Conservation (phyloP, 2,329 filamentous ascomycete genomes). For the Catunica adiposa region DNA sequence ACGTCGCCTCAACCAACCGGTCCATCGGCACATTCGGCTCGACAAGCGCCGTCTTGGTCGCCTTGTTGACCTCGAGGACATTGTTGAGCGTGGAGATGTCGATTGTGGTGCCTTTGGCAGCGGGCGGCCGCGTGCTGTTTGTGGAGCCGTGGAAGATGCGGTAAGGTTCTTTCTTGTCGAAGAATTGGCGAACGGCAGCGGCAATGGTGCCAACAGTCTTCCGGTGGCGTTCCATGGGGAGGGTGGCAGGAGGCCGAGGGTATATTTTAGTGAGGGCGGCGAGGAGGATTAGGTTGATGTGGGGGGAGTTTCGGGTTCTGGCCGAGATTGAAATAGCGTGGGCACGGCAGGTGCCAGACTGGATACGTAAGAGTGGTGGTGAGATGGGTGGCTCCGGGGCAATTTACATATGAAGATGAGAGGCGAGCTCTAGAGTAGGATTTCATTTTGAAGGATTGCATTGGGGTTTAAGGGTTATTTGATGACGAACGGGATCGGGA, state of each 20-base stretch:
- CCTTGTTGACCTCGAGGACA: conserved; percentile 45
- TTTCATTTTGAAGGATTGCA: not conserved
- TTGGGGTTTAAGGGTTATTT: not conserved
- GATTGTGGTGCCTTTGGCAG: conserved; percentile 31
- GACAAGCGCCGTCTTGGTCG: conserved; percentile 43
- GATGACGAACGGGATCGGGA: no score
- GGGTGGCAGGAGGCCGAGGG: not conserved
- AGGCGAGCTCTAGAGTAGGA: no score
- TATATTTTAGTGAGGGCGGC: not conserved
- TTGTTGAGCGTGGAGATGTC: conserved; percentile 49
- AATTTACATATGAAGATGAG: no score
- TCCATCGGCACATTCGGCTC: conserved; percentile 68
- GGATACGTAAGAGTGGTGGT: not conserved
- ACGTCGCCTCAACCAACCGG: conserved; percentile 45
- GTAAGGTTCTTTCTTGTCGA: conserved; percentile 39
- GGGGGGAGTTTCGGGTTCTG: not conserved
- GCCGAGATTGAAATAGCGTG: not conserved
- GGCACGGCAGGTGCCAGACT: not conserved
- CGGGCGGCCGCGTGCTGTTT: conserved; percentile 47
- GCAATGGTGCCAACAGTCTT: conserved; percentile 32
- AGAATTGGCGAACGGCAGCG: conserved; percentile 31
- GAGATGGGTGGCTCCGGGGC: not conserved
- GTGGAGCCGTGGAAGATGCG: conserved; percentile 64
- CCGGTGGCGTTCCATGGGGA: conserved; percentile 34
- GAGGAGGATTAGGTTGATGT: not conserved